Base-by-base conservation (phyloP, 805 yeast species). In the Metschnikowia arizonensis region DNA sequence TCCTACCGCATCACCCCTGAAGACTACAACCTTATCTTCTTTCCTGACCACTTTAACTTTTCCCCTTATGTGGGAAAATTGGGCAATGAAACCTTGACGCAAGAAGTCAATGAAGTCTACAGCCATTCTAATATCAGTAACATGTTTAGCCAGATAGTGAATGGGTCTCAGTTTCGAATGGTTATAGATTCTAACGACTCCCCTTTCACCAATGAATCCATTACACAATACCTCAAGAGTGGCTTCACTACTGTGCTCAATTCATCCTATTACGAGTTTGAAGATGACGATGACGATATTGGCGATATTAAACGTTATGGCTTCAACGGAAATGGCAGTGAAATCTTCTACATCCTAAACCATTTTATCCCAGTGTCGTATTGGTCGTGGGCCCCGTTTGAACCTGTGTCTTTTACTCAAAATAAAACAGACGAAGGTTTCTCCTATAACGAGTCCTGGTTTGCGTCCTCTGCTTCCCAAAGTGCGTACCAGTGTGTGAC, bases 311-410 rank as follows among this genome's bases (percentile, higher is more conserved):
- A n/a, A 11, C 4, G 30, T 9, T 19, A 50, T 56, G 53, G 59
- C 12, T 2, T 10, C 12, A 8, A 19, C 9, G 9, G 10, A 21
- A 33, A 33, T 19, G 59, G 74, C 7, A 57, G 67, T 0, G 42
- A 53, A 0, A 54, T 73, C 5, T 34, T 52, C 23, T 21, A 15
- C 11, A 11, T 30, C n/a, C 12, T 39, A 14, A 49, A 60, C 39
- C 29, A 56, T 18, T 68, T 61, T 41, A 31, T 63, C 1, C 72
- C 71, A 1, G 34, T 47, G 8, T 55, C 66, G 12, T 62, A 76
- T 30, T 89, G 97, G 97, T 76, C 91, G 1, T 89, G 97, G 97
- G 76, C 73, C 0, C 57, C 71, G 0, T 61, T 64, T 8, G 77
- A 83, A 56, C 29, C 54, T 49, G 39, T 15, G 42, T 50, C n/a